Evolutionary conservation across 148 eudicot genomes (phyloP).

Genomic region (Nyssa sinensis): DNA sequence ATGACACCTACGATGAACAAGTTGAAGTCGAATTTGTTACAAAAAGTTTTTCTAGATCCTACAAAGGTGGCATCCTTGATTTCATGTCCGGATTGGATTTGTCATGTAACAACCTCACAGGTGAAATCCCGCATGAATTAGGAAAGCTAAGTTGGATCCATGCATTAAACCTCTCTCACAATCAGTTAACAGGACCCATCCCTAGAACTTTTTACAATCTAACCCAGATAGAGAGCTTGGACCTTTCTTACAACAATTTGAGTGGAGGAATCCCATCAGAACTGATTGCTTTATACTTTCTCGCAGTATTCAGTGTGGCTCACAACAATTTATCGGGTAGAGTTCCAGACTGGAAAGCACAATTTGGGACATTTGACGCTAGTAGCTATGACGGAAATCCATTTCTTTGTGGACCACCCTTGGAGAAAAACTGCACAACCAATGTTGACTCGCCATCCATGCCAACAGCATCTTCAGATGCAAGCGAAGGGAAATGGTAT

Average conservation of each 20-base stretch:
- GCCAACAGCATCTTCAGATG: not conserved
- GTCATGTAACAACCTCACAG: slow-evolving; percentile 7
- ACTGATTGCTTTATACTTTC: not conserved
- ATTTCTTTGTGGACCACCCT: not conserved
- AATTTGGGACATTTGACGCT: not conserved
- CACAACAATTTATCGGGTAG: not conserved
- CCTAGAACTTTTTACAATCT: not conserved
- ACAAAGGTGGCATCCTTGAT: slow-evolving; percentile 4
- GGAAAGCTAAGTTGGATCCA: not conserved
- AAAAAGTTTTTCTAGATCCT: not conserved
- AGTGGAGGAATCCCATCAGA: not conserved
- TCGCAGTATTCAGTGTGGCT: not conserved
- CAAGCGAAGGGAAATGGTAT: not conserved
- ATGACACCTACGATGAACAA: too few species aligned
- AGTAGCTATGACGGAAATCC: not conserved
- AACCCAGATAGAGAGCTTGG: not conserved
- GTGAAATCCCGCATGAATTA: slow-evolving; percentile 4
- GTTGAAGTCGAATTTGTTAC: slow-evolving; percentile 9
- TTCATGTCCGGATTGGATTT: slow-evolving; percentile 15
- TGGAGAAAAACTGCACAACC: not conserved
- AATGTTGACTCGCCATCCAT: not conserved
- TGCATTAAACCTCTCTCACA: not conserved
- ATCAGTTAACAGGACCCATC: not conserved
- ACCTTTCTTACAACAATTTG: too few species aligned
- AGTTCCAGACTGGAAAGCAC: not conserved